Evolutionary conservation across 441 rosid species (phyloP).

Genomic region (Populus tomentosa): DNA sequence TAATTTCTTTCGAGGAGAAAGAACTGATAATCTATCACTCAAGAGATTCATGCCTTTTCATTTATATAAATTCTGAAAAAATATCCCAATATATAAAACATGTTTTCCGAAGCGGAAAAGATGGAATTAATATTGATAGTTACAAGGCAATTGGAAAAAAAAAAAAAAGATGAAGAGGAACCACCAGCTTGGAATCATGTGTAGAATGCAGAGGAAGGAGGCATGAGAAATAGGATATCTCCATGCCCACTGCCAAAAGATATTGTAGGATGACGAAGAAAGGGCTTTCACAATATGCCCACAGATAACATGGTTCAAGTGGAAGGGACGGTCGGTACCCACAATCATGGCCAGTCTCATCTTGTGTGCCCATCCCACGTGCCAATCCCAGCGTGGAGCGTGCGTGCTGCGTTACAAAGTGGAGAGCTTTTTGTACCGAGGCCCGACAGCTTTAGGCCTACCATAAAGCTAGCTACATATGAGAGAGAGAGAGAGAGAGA

Average conservation of each 20-base stretch:
- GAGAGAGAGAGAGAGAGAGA: background rate
- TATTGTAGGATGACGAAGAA: background rate
- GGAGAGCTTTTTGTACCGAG: constrained; percentile 17
- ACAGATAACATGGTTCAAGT: constrained; percentile 17
- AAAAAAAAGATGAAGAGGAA: background rate
- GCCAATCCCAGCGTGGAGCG: constrained; percentile 32
- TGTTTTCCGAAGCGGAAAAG: too few species aligned
- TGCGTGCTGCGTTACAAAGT: constrained; percentile 43
- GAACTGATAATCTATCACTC: too few species aligned
- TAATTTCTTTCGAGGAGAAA: too few species aligned
- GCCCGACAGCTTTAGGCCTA: constrained; percentile 46
- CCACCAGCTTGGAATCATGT: background rate
- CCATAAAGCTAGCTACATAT: constrained; percentile 29
- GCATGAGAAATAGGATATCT: background rate
- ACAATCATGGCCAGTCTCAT: constrained; percentile 29
- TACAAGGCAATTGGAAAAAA: background rate
- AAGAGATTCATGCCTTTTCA: too few species aligned
- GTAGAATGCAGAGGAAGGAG: background rate
- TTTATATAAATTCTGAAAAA: background rate
- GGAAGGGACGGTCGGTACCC: constrained; percentile 18
- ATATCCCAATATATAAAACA: background rate
- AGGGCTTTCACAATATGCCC: background rate
- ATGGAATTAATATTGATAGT: too few species aligned
- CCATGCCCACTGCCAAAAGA: background rate
- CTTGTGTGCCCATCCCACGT: constrained; percentile 40